Evolutionary conservation across 805 yeast species (phyloP), one percentile per base, ranked within the genome.

Genomic region (Zygoascus flipseniorum): DNA sequence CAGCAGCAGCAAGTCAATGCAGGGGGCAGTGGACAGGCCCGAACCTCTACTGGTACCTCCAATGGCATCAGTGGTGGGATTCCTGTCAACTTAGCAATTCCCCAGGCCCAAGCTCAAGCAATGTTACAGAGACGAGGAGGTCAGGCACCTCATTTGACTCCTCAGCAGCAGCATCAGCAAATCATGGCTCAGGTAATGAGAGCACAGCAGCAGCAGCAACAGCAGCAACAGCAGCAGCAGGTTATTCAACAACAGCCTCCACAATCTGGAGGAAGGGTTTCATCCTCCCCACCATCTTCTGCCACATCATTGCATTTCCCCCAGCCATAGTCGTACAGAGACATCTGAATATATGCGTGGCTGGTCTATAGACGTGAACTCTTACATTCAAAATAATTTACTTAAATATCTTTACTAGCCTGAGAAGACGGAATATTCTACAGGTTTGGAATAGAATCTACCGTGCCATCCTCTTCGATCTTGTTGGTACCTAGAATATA

Each of bases 401-500:
- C n/a, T 37, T 37, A 14, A 14, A 37, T 37, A 37, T 37, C 18
- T 37, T 14, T 14, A 14, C 42, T 37, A 37, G 42, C 42, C 18
- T 37, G 18, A 37, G 18, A 14, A 14, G 42, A 16, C 42, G 8
- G 42, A 8, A 37, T 14, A 37, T 37, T 23, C 26, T 42, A 42
- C 26, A 56, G 18, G 31, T 35, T 28, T 19, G 54, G 54, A n/a
- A 61, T 39, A 39, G 54, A 54, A 26, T 66, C 62, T 5, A 71
- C 70, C 23, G 82, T 80, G 8, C 89, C 88, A 9, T 81, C 75
- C 58, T 81, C 85, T 59, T 78, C 83, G 19, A 68, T 68, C 8
- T 68, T 65, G 20, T 66, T 64, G n/a, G 81, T 79, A 51, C 77
- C 78, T 9, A 76, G 64, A 10, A 62, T 60, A 65, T 79, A 87